Conservation (phyloP, 1,284 basidiomycete genomes). For the Retiboletus flavoniger region DNA sequence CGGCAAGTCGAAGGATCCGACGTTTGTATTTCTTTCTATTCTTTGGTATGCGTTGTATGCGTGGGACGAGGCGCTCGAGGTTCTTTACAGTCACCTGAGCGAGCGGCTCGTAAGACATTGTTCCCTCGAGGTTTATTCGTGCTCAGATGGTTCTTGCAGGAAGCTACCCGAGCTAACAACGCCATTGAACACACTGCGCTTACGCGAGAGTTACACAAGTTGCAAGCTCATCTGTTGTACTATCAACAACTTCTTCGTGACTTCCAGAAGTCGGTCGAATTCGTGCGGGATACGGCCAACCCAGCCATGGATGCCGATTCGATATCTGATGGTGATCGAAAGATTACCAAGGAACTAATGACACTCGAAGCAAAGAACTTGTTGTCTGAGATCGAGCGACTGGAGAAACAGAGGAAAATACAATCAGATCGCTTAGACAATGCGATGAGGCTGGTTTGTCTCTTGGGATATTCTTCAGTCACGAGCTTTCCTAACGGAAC, state of each 20-base stretch:
- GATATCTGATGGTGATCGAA: conserved; percentile 14
- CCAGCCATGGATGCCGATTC: conserved; percentile 38
- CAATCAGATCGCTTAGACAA: conserved; percentile 50
- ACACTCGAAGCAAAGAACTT: conserved; percentile 44
- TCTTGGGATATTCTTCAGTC: neutral
- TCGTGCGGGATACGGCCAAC: conserved; percentile 46
- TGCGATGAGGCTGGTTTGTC: conserved; percentile 47
- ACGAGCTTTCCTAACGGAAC: conserved; percentile 3
- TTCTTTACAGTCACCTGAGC: conserved; percentile 48
- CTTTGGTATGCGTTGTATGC: conserved; percentile 59
- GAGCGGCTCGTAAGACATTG: conserved; percentile 36
- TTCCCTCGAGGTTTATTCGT: neutral
- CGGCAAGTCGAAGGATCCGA: conserved; percentile 45
- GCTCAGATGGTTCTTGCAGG: conserved; percentile 33
- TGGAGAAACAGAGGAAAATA: conserved; percentile 44
- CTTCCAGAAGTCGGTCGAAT: conserved; percentile 51
- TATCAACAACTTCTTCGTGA: conserved; percentile 52
- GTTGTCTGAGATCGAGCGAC: conserved; percentile 44
- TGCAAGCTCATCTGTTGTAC: conserved; percentile 55
- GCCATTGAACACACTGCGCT: conserved; percentile 31
- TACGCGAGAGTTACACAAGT: conserved; percentile 51
- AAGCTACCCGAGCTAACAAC: conserved; percentile 39
- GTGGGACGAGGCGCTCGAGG: conserved; percentile 57
- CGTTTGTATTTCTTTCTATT: conserved; percentile 50
- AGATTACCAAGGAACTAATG: conserved; percentile 34